Conservation (phyloP, 768 basidiomycete species). For the Baorangia bicolor region DNA sequence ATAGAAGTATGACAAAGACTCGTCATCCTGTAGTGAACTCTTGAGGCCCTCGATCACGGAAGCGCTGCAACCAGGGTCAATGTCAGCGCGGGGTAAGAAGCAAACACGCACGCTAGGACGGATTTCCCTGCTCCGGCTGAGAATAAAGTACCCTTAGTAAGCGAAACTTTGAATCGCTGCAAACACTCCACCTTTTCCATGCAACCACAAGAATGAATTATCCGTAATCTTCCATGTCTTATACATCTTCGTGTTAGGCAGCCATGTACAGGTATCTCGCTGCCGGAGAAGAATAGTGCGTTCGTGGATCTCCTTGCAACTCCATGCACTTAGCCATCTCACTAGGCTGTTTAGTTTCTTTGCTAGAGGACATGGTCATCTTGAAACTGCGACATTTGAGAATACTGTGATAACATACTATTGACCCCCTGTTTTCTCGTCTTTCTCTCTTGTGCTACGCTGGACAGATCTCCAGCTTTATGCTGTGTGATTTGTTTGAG, state of each 20-base stretch:
- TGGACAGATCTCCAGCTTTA: background rate
- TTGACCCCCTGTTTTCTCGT: background rate
- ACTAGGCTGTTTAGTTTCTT: constrained; percentile 1
- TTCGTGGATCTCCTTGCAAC: background rate
- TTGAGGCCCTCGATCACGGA: constrained; percentile 11
- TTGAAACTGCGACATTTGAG: background rate
- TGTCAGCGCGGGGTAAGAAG: accelerated
- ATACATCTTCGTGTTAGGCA: background rate
- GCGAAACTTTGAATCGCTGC: too few species aligned
- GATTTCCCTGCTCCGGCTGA: constrained; percentile 19
- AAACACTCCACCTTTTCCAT: constrained; percentile 12
- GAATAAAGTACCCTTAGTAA: background rate
- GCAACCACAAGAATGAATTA: constrained; percentile 9
- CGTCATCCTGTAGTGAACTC: background rate
- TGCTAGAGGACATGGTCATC: background rate
- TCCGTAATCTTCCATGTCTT: constrained; percentile 1
- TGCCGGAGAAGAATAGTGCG: background rate
- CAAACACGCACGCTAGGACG: constrained; percentile 7
- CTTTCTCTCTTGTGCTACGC: background rate
- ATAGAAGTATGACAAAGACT: constrained; percentile 17
- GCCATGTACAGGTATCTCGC: constrained; percentile 12
- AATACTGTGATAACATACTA: background rate
- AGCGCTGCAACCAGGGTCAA: constrained; percentile 4
- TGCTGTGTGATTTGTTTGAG: too few species aligned
- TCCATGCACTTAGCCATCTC: constrained; percentile 5